Percentiles rank a stretch among this genome's conserved stretches.
Evolutionary conservation across 306 rosid species (phyloP).

Genomic region (Canavalia ensiformis): DNA sequence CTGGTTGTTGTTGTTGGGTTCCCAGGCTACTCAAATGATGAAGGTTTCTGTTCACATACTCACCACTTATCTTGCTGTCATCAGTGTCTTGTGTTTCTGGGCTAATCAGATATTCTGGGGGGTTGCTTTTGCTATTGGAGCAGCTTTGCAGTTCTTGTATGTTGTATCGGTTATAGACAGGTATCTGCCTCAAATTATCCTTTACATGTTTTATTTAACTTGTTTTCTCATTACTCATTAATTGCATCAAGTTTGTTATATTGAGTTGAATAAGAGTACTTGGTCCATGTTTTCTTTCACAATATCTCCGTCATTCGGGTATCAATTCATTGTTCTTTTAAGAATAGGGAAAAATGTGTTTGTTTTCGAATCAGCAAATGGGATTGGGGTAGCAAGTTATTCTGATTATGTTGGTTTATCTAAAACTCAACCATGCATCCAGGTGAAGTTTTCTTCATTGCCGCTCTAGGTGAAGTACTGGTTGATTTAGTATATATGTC

Average conservation of each 20-base stretch:
- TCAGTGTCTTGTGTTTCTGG: slow-evolving; percentile 97
- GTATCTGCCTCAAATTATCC: slow-evolving; percentile 53
- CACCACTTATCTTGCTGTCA: slow-evolving; percentile 93
- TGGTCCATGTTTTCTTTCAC: background rate
- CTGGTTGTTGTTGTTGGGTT: slow-evolving; percentile 89
- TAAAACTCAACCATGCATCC: slow-evolving; percentile 14
- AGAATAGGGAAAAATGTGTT: background rate
- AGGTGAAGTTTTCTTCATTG: slow-evolving; percentile 26
- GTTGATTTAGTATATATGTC: slow-evolving; percentile 11
- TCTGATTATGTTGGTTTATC: slow-evolving; percentile 11
- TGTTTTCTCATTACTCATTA: slow-evolving; percentile 7
- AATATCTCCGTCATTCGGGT: background rate
- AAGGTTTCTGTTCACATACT: slow-evolving; percentile 88
- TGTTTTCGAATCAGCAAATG: background rate
- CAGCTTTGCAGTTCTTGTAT: slow-evolving; percentile 85
- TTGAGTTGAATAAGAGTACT: background rate
- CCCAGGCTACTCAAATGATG: slow-evolving; percentile 82
- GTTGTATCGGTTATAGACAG: slow-evolving; percentile 89
- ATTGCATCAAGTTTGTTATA: background rate
- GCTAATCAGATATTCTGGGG: slow-evolving; percentile 86
- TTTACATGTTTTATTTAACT: background rate
- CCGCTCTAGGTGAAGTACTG: background rate
- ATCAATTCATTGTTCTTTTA: slow-evolving; percentile 4
- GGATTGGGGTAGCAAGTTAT: slow-evolving; percentile 10
- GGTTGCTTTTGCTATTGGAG: slow-evolving; percentile 83